Evolutionary conservation across 768 basidiomycete species (phyloP).

Genomic region (Tulasnella sp.): DNA sequence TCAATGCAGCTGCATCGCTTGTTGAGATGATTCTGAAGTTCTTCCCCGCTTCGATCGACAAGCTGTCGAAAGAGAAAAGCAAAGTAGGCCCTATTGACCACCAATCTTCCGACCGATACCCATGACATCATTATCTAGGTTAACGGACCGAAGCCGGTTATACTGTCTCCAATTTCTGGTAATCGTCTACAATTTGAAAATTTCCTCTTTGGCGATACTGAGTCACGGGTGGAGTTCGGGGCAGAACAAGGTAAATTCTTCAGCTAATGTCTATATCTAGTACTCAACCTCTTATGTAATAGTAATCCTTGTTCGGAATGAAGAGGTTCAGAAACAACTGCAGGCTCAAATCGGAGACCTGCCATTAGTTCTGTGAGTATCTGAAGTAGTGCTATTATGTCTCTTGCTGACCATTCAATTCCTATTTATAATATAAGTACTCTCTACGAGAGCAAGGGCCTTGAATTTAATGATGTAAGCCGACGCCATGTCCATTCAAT

Average conservation of each 20-base stretch:
- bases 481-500: background rate
- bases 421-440: too few species aligned
- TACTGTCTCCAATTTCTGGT: too few species aligned
- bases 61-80: slow-evolving; percentile 41
- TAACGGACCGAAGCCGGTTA: background rate
- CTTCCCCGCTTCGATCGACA: slow-evolving; percentile 54
- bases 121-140: background rate
- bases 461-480: slow-evolving; percentile 51
- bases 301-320: slow-evolving; percentile 61
- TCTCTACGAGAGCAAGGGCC: slow-evolving; percentile 49
- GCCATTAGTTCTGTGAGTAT: slow-evolving; percentile 22
- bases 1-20: slow-evolving; percentile 53
- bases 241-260: slow-evolving; percentile 34
- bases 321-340: slow-evolving; percentile 37
- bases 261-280: background rate
- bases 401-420: too few species aligned
- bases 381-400: too few species aligned
- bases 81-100: slow-evolving; percentile 20
- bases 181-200: background rate
- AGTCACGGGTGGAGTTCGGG: slow-evolving; percentile 6
- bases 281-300: slow-evolving; percentile 40
- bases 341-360: slow-evolving; percentile 36
- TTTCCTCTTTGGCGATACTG: background rate
- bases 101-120: slow-evolving; percentile 39
- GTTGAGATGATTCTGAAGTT: slow-evolving; percentile 45